A percentile compares a stretch with the other conserved stretches of the same genome.
Evolutionary conservation across 1,284 basidiomycete genomes (phyloP).

Genomic region (Lignosus rhinocerotis): DNA sequence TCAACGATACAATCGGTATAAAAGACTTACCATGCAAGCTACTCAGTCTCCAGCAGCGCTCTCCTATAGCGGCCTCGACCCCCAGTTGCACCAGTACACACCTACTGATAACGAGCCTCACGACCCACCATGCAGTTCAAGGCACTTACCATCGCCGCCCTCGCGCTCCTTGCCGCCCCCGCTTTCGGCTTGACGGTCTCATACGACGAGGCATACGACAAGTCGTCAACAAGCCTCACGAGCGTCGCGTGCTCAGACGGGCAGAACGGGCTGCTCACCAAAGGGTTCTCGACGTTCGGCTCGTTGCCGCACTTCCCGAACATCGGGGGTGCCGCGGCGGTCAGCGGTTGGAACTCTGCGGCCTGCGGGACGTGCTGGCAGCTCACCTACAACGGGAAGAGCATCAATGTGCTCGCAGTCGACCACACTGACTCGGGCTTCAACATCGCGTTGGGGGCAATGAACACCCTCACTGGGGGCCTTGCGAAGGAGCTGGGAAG

Average conservation of each 20-base stretch:
- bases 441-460: conserved; percentile 38
- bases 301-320: conserved; percentile 51
- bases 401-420: conserved; percentile 42
- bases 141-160: conserved; percentile 24
- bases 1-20: not conserved
- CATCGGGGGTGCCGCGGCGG: conserved; percentile 46
- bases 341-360: conserved; percentile 43
- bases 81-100: not conserved
- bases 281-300: conserved; percentile 47
- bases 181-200: conserved; percentile 31
- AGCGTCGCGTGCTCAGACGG: conserved; percentile 53
- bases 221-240: conserved; percentile 32
- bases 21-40: not conserved
- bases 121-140: conserved; percentile 27
- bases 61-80: not conserved
- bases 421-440: conserved; percentile 41
- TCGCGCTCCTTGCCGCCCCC: conserved; percentile 25
- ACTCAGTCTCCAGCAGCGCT: not conserved
- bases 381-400: conserved; percentile 40
- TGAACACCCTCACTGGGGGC: conserved; percentile 32
- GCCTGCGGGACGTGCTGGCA: conserved; percentile 50
- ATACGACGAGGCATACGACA: conserved; percentile 48
- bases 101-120: not conserved
- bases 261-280: conserved; percentile 42
- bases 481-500: conserved; percentile 28